Evolutionary conservation across 1,284 basidiomycete species (phyloP).

Genomic region (Apiotrichum siamense): DNA sequence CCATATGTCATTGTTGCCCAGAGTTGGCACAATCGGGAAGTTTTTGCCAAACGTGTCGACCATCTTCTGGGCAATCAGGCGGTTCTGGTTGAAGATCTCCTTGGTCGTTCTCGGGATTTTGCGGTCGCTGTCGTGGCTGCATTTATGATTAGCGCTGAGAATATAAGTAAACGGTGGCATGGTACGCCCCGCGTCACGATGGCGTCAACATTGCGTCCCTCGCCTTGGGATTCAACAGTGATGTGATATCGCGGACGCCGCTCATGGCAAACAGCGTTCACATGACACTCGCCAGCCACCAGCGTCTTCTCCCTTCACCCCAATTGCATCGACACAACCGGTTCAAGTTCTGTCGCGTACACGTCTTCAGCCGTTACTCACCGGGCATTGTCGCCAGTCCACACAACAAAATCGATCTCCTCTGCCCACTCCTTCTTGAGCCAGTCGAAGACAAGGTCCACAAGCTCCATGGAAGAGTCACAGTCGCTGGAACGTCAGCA

Average conservation of each 20-base stretch:
- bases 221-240: too few species aligned
- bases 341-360: too few species aligned
- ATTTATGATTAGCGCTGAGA: too few species aligned
- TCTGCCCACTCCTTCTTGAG: slow-evolving; percentile 71
- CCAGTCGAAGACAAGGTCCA: slow-evolving; percentile 75
- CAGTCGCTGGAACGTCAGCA: slow-evolving; percentile 61
- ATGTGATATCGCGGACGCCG: too few species aligned
- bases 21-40: slow-evolving; percentile 73
- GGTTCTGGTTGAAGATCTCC: slow-evolving; percentile 76
- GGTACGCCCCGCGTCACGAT: too few species aligned
- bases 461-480: slow-evolving; percentile 71
- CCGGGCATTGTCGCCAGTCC: slow-evolving; percentile 91
- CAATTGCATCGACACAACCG: too few species aligned
- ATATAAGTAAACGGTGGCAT: too few species aligned
- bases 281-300: too few species aligned
- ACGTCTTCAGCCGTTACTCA: slow-evolving; percentile 36
- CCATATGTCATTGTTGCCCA: slow-evolving; percentile 89
- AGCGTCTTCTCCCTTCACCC: too few species aligned
- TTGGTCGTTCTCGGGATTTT: slow-evolving; percentile 67
- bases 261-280: too few species aligned
- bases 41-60: slow-evolving; percentile 62
- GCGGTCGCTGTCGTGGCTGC: slow-evolving; percentile 81
- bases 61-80: slow-evolving; percentile 64
- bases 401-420: slow-evolving; percentile 85
- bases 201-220: too few species aligned